Evolutionary conservation across 331 rosid genomes (phyloP).

Genomic region (Prunus yedoensis): DNA sequence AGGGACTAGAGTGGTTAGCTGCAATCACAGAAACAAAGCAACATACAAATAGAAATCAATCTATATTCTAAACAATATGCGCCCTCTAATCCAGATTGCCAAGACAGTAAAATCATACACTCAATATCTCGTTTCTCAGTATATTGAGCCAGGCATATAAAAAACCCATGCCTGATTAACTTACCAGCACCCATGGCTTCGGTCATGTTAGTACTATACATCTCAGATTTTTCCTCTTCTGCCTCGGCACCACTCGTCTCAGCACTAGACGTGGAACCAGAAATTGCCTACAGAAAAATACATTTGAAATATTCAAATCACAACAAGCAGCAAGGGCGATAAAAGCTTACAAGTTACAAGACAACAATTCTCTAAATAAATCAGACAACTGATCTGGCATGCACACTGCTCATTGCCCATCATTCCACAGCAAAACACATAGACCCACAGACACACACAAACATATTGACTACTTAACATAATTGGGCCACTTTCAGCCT

Average conservation of each 20-base stretch:
- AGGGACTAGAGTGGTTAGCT: constrained; percentile 8
- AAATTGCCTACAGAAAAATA: constrained; percentile 56
- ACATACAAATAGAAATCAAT: not conserved
- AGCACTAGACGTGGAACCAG: constrained; percentile 65
- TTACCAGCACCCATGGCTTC: constrained; percentile 99
- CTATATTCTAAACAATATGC: not conserved
- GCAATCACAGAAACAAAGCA: constrained; percentile 7
- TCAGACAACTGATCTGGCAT: not conserved
- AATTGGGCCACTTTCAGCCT: not conserved
- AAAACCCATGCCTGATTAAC: constrained; percentile 30
- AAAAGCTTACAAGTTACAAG: not conserved
- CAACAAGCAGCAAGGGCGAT: not conserved
- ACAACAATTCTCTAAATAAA: not conserved
- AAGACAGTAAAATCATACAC: not conserved
- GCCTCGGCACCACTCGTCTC: constrained; percentile 43
- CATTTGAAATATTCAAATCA: not conserved
- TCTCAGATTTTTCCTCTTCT: constrained; percentile 73
- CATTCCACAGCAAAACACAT: not conserved
- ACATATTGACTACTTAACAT: not conserved
- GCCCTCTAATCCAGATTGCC: not conserved
- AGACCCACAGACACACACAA: not conserved
- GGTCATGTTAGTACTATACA: constrained; percentile 77
- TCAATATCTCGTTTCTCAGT: not conserved
- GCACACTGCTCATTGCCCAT: not conserved
- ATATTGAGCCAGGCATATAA: not conserved